Conservation (phyloP, 352 stramenopile genomes). For the Globisporangium camurandrum region DNA sequence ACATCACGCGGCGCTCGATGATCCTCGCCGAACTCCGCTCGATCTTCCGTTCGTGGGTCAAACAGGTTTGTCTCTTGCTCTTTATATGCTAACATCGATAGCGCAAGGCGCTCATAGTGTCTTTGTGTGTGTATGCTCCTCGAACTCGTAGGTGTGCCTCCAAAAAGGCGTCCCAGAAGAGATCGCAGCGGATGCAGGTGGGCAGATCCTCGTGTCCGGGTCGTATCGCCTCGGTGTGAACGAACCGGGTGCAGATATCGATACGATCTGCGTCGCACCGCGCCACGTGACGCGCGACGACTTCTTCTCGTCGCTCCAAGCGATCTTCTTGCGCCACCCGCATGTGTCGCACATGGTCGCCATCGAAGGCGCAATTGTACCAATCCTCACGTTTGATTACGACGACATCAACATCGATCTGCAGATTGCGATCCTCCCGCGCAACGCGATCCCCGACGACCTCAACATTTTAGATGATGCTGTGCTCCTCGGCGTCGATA, state of each 20-base stretch:
- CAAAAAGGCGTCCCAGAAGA: slow-evolving; percentile 80
- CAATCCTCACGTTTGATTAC: slow-evolving; percentile 98
- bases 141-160: slow-evolving; percentile 74
- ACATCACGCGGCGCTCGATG: slow-evolving; percentile 81
- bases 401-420: slow-evolving; percentile 99
- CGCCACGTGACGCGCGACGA: slow-evolving; percentile 93
- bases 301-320: slow-evolving; percentile 93
- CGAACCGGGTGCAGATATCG: slow-evolving; percentile 95
- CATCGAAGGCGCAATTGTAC: slow-evolving; percentile 90
- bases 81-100: neutral
- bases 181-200: slow-evolving; percentile 75
- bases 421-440: slow-evolving; percentile 93
- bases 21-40: slow-evolving; percentile 79
- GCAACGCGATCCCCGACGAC: slow-evolving; percentile 85
- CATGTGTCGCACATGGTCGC: slow-evolving; percentile 88
- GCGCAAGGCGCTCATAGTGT: slow-evolving; percentile 3
- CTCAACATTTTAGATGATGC: slow-evolving; percentile 89
- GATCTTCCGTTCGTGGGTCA: slow-evolving; percentile 84
- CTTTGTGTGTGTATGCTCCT: neutral
- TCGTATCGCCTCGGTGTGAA: slow-evolving; percentile 96
- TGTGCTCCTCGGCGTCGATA: slow-evolving; percentile 81
- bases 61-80: slow-evolving; percentile 24
- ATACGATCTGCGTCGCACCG: slow-evolving; percentile 97
- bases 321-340: slow-evolving; percentile 89
- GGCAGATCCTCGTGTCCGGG: slow-evolving; percentile 85